Evolutionary conservation across 305 asterid genomes (phyloP).

Genomic region (Withania somnifera): DNA sequence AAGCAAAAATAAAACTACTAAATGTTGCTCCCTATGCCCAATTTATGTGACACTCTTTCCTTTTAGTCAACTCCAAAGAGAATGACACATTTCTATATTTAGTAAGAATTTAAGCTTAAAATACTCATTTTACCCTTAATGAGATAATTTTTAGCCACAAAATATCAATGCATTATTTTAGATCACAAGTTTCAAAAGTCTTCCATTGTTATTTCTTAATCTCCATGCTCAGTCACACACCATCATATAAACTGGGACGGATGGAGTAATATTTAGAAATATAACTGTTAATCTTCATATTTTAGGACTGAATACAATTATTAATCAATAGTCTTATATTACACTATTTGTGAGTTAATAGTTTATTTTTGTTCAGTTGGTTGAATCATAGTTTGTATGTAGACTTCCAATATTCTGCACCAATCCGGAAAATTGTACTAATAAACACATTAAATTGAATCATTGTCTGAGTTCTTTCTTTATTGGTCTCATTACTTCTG

Average conservation of each 20-base stretch:
- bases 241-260: neutral
- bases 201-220: neutral
- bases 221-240: neutral
- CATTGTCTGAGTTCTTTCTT: too few relatives aligned
- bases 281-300: neutral
- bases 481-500: too few relatives aligned
- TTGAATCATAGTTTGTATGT: too few relatives aligned
- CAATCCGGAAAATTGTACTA: too few relatives aligned
- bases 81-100: neutral
- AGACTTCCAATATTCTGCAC: too few relatives aligned
- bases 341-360: too few relatives aligned
- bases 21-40: neutral
- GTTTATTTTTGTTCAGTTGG: too few relatives aligned
- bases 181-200: neutral
- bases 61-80: neutral
- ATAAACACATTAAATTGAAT: too few relatives aligned
- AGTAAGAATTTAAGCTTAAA: neutral
- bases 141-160: neutral
- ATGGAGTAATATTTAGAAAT: neutral
- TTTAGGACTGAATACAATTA: neutral
- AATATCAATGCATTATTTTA: neutral
- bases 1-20: neutral
- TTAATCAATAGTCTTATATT: too few relatives aligned
- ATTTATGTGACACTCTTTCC: neutral
- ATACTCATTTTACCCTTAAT: neutral